Evolutionary conservation across 352 stramenopile genomes (phyloP).

Genomic region (Pythium oligandrum): DNA sequence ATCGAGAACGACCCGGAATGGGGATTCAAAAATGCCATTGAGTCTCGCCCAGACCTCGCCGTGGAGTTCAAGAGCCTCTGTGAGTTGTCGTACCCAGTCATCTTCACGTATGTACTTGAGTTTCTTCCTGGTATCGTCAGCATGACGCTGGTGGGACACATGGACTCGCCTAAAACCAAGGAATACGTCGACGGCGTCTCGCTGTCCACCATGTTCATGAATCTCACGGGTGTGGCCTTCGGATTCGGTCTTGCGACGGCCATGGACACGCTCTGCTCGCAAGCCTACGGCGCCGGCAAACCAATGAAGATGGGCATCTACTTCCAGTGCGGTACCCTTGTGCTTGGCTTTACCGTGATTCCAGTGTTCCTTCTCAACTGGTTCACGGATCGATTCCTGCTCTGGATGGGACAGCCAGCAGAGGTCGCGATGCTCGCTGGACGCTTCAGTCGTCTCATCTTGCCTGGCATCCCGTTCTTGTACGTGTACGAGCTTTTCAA

Average conservation of each 20-base stretch:
- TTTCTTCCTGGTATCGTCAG: conserved; percentile 63
- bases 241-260: conserved; percentile 78
- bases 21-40: conserved; percentile 11
- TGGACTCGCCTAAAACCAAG: conserved; percentile 66
- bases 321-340: conserved; percentile 70
- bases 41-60: conserved; percentile 16
- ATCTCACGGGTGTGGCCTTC: conserved; percentile 73
- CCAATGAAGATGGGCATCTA: conserved; percentile 78
- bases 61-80: conserved; percentile 37
- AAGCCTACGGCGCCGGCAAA: conserved; percentile 75
- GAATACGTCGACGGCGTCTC: conserved; percentile 66
- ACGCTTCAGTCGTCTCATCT: conserved; percentile 56
- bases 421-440: conserved; percentile 64
- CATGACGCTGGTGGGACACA: conserved; percentile 60
- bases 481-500: conserved; percentile 85
- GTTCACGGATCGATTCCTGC: conserved; percentile 59
- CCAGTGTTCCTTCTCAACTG: conserved; percentile 71
- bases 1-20: conserved; percentile 27
- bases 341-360: conserved; percentile 50
- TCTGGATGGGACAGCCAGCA: conserved; percentile 53
- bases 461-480: conserved; percentile 76
- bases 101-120: conserved; percentile 71
- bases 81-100: conserved; percentile 50
- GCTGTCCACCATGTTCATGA: conserved; percentile 75
- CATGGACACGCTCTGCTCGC: conserved; percentile 86